Conservation (phyloP, 345 rosid genomes). For the Populus alba region DNA sequence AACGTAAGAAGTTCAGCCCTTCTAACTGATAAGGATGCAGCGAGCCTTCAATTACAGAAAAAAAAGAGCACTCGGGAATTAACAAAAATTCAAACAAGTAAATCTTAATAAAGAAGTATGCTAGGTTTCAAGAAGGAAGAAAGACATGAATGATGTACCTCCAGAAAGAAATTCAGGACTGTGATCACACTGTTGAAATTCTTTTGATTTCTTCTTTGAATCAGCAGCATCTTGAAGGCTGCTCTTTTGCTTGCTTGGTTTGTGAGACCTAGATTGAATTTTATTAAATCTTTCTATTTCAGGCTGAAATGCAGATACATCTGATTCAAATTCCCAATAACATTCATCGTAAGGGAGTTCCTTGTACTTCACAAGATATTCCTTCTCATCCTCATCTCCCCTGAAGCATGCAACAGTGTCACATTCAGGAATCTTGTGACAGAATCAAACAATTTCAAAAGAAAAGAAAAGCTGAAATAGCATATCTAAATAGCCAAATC, state of each 20-base stretch:
- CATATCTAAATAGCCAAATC: not conserved
- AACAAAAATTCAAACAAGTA: slow-evolving; percentile 16
- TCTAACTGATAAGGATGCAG: slow-evolving; percentile 97
- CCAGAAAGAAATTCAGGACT: slow-evolving; percentile 89
- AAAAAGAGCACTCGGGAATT: slow-evolving; percentile 20
- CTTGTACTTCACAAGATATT: slow-evolving; percentile 93
- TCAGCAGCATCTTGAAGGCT: slow-evolving; percentile 42
- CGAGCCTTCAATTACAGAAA: slow-evolving; percentile 56
- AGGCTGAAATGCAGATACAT: slow-evolving; percentile 81
- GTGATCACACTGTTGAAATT: slow-evolving; percentile 79
- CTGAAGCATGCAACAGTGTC: slow-evolving; percentile 43
- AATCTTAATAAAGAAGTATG: slow-evolving; percentile 7
- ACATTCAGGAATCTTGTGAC: not conserved
- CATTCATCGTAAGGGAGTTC: slow-evolving; percentile 96
- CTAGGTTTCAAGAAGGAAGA: slow-evolving; percentile 11
- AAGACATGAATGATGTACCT: slow-evolving; percentile 46
- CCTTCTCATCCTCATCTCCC: slow-evolving; percentile 76
- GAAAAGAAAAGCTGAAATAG: not conserved
- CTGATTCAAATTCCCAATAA: slow-evolving; percentile 96
- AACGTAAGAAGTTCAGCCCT: slow-evolving; percentile 93
- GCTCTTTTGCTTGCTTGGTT: slow-evolving; percentile 49
- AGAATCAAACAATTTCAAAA: slow-evolving; percentile 9
- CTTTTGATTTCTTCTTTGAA: slow-evolving; percentile 59
- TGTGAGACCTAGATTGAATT: slow-evolving; percentile 64
- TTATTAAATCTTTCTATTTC: slow-evolving; percentile 77